A percentile compares a stretch with the other conserved stretches of the same genome.
Conservation (phyloP, 495 filamentous ascomycete species). For the Penicillium desertorum region DNA sequence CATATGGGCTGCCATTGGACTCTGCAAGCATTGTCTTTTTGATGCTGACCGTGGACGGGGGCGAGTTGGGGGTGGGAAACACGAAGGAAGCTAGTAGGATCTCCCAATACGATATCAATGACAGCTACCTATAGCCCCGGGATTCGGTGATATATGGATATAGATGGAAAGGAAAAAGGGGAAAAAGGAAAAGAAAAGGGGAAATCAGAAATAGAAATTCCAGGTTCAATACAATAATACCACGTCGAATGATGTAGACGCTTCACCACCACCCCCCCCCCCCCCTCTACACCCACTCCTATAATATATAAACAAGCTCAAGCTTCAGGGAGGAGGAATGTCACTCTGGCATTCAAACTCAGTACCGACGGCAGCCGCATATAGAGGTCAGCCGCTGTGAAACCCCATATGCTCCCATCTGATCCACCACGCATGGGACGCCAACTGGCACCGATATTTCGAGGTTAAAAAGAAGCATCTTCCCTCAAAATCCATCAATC, state of each 20-base stretch:
- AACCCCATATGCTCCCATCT: constrained; percentile 44
- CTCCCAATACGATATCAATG: constrained; percentile 6
- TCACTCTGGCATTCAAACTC: constrained; percentile 39
- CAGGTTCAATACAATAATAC: constrained; percentile 13
- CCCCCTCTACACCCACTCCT: constrained; percentile 3
- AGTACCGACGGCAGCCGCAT: constrained; percentile 40
- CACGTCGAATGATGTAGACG: constrained; percentile 11
- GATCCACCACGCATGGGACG: constrained; percentile 40
- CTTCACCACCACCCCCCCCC: constrained; percentile 2
- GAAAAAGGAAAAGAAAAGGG: constrained; percentile 1
- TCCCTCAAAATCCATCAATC: constrained; percentile 10
- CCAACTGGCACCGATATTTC: constrained; percentile 18
- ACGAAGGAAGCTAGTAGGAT: constrained; percentile 3
- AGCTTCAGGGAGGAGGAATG: constrained; percentile 22
- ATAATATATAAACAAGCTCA: constrained; percentile 24
- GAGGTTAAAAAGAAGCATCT: constrained; percentile 14
- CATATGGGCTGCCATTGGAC: constrained; percentile 25
- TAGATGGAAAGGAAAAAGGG: neutral
- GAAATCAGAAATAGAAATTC: constrained; percentile 6
- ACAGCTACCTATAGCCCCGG: neutral
- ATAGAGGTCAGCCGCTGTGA: constrained; percentile 49
- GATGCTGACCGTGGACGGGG: neutral
- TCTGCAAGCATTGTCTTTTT: constrained; percentile 36
- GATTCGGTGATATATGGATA: constrained; percentile 7
- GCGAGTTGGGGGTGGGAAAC: neutral